Percentiles rank a stretch among this genome's conserved stretches.
Conservation (phyloP, 2,329 filamentous ascomycete species). For the Aspergillus amoenus region DNA sequence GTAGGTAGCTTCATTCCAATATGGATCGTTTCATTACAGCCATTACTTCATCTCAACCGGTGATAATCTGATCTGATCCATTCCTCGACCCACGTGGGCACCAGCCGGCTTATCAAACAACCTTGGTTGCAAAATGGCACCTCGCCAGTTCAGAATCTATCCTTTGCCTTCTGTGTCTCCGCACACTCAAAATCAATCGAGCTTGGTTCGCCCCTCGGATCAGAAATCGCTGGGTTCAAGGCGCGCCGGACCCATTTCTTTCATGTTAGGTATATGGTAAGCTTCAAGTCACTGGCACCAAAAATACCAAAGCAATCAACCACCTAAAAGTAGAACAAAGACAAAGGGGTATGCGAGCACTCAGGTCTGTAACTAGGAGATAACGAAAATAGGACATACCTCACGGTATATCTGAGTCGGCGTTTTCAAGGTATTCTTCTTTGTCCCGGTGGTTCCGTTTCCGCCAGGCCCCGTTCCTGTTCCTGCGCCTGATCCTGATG, state of each 20-base stretch:
- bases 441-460: background rate
- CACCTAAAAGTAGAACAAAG: background rate
- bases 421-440: constrained; percentile 22
- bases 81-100: no score
- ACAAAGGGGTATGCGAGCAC: background rate
- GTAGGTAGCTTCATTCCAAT: background rate
- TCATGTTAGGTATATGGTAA: background rate
- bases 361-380: background rate
- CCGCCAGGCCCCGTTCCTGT: constrained; percentile 7
- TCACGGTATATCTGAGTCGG: constrained; percentile 32
- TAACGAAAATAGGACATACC: constrained; percentile 18
- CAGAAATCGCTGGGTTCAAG: constrained; percentile 29
- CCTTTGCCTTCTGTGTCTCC: constrained; percentile 19
- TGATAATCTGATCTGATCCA: background rate
- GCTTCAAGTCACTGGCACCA: background rate
- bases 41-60: background rate
- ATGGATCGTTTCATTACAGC: background rate
- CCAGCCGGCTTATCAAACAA: no score
- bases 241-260: constrained; percentile 30
- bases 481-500: background rate
- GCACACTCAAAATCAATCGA: constrained; percentile 30
- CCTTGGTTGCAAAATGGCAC: background rate
- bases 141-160: constrained; percentile 3
- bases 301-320: no score
- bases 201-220: constrained; percentile 25